A percentile compares a stretch with the other conserved stretches of the same genome.
Evolutionary conservation across 176 grass and related monocot species (phyloP).

Genomic region (Raddia guianensis): DNA sequence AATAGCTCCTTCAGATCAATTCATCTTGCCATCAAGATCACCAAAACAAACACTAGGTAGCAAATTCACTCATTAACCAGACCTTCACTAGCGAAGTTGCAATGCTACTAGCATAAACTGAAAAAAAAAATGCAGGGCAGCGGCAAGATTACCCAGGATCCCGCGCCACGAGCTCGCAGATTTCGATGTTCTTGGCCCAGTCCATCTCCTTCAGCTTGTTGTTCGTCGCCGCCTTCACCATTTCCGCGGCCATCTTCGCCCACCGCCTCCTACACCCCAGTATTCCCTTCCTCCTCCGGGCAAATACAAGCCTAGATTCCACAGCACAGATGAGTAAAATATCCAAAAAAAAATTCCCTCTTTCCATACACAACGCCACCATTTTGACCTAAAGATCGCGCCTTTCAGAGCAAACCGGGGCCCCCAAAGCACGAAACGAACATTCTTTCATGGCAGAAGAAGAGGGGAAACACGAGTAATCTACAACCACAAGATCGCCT

Average conservation of each 20-base stretch:
- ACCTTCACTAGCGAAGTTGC: background rate
- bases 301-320: conserved; percentile 43
- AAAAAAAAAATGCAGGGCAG: conserved; percentile 9
- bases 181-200: conserved; percentile 97
- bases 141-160: conserved; percentile 68
- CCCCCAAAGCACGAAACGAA: conserved; percentile 14
- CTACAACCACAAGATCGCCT: conserved; percentile 32
- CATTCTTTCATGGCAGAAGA: conserved; percentile 15
- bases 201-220: conserved; percentile 95
- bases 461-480: conserved; percentile 29
- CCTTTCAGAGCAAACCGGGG: background rate
- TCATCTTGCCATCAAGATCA: conserved; percentile 26
- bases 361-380: background rate
- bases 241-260: conserved; percentile 63
- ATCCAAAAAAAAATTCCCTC: background rate
- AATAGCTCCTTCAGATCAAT: conserved; percentile 26
- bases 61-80: background rate
- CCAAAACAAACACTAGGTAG: background rate
- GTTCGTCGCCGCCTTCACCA: conserved; percentile 89
- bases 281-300: background rate
- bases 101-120: conserved; percentile 23
- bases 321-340: background rate
- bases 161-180: conserved; percentile 85
- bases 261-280: background rate
- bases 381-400: conserved; percentile 12